phyloP scores from a whole-genome alignment of 2,329 filamentous ascomycete species.

The Elsinoe fawcettii region DNA sequence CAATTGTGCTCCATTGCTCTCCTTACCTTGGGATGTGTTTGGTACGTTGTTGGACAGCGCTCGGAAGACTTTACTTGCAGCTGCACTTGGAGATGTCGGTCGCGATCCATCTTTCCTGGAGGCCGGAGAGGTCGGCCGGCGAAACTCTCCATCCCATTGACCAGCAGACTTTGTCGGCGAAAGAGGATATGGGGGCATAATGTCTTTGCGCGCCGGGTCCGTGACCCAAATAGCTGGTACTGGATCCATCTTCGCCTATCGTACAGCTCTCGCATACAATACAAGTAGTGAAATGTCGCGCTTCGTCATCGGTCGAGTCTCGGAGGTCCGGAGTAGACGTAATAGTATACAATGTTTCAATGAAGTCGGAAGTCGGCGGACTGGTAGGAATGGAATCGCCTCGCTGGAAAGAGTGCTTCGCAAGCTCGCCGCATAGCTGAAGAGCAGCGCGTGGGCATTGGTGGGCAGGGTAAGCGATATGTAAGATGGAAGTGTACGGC shows the following conservation, averaged over 20 bases:
- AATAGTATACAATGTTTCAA: slow-evolving; percentile 6
- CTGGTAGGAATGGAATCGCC: not conserved
- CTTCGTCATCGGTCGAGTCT: slow-evolving; percentile 11
- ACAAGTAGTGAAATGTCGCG: not conserved
- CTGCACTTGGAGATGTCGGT: slow-evolving; percentile 8
- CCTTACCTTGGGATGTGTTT: not conserved
- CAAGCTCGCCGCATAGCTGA: slow-evolving; percentile 9
- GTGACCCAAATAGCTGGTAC: slow-evolving; percentile 39
- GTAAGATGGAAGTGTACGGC: not conserved
- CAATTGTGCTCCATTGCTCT: slow-evolving; percentile 7
- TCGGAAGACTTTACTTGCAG: slow-evolving; percentile 23
- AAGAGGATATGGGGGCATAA: slow-evolving; percentile 23
- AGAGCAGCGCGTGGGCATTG: slow-evolving; percentile 2
- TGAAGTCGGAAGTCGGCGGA: slow-evolving; percentile 9
- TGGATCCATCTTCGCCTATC: slow-evolving; percentile 29
- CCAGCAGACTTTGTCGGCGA: slow-evolving; percentile 16
- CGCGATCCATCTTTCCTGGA: slow-evolving; percentile 10
- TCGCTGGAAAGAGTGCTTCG: not conserved
- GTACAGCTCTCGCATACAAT: slow-evolving; percentile 6
- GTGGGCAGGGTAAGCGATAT: not conserved
- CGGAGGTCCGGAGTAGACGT: not conserved
- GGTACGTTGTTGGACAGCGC: slow-evolving; percentile 21
- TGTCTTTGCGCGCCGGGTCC: slow-evolving; percentile 33
- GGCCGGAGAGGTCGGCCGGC: slow-evolving; percentile 4
- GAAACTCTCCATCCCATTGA: slow-evolving; percentile 15